phyloP scores from a whole-genome alignment of 2,329 filamentous ascomycete species.

The Tetracladium maxilliforme region DNA sequence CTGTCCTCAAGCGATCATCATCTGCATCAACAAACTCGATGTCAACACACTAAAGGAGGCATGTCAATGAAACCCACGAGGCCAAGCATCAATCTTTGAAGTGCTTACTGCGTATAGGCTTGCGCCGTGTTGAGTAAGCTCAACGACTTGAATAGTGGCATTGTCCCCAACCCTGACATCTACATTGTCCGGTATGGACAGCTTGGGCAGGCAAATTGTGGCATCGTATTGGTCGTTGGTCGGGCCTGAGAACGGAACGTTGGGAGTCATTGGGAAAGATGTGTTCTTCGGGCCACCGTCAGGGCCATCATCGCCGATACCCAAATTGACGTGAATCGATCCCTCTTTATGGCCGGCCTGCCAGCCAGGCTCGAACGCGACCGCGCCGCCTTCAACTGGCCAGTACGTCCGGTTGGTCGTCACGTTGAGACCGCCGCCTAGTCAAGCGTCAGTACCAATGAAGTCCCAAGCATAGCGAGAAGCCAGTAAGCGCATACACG shows the following conservation, averaged over 20 bases:
- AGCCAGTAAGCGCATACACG: slow-evolving; percentile 24
- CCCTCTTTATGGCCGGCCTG: slow-evolving; percentile 77
- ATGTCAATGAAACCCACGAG: not conserved
- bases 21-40: slow-evolving; percentile 76
- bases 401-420: slow-evolving; percentile 81
- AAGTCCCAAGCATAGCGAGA: slow-evolving; percentile 90
- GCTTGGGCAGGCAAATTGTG: slow-evolving; percentile 77
- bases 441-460: slow-evolving; percentile 49
- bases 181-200: slow-evolving; percentile 62
- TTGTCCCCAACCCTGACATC: slow-evolving; percentile 68
- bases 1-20: slow-evolving; percentile 58
- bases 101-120: slow-evolving; percentile 39
- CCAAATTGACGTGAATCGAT: slow-evolving; percentile 81
- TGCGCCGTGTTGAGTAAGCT: slow-evolving; percentile 71
- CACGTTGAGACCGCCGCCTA: slow-evolving; percentile 70
- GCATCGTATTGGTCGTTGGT: slow-evolving; percentile 75
- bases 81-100: slow-evolving; percentile 1
- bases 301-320: slow-evolving; percentile 57
- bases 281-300: slow-evolving; percentile 64
- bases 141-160: slow-evolving; percentile 80
- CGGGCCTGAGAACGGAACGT: slow-evolving; percentile 74
- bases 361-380: slow-evolving; percentile 89
- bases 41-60: slow-evolving; percentile 82
- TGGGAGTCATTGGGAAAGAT: slow-evolving; percentile 66
- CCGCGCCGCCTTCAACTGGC: slow-evolving; percentile 75